A percentile compares a stretch with the other conserved stretches of the same genome.
Evolutionary conservation across 2,329 filamentous ascomycete genomes (phyloP).

Genomic region (Paecilomyces variotii): DNA sequence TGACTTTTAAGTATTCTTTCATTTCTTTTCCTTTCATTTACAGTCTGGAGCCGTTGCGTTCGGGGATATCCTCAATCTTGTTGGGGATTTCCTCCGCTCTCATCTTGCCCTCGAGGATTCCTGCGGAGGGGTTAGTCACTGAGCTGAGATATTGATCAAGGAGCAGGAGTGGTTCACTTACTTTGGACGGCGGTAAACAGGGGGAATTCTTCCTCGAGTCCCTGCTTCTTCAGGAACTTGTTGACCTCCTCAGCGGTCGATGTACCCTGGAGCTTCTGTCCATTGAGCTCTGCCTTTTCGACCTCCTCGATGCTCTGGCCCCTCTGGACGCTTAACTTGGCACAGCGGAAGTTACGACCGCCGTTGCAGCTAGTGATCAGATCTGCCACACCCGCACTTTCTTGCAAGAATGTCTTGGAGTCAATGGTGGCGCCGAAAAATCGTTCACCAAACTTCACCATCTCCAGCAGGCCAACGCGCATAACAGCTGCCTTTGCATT

Average conservation of each 20-base stretch:
- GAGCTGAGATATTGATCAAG: slow-evolving; percentile 1
- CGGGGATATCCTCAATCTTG: slow-evolving; percentile 43
- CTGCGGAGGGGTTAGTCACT: slow-evolving; percentile 26
- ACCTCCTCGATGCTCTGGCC: slow-evolving; percentile 77
- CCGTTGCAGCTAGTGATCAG: slow-evolving; percentile 89
- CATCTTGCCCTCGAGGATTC: slow-evolving; percentile 68
- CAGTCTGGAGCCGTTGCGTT: too few relatives aligned
- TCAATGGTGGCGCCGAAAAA: slow-evolving; percentile 83
- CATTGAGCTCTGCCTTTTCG: slow-evolving; percentile 83
- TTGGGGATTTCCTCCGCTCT: slow-evolving; percentile 73
- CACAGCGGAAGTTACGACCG: slow-evolving; percentile 89
- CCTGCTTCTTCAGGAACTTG: slow-evolving; percentile 71
- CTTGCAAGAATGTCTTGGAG: slow-evolving; percentile 87
- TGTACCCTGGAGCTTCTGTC: slow-evolving; percentile 93
- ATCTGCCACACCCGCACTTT: slow-evolving; percentile 49
- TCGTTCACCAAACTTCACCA: slow-evolving; percentile 89
- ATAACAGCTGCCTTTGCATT: slow-evolving; percentile 99
- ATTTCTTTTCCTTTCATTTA: too few relatives aligned
- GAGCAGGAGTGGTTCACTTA: slow-evolving; percentile 23
- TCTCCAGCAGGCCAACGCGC: slow-evolving; percentile 90
- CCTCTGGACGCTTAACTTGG: slow-evolving; percentile 75
- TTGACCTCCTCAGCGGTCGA: slow-evolving; percentile 88
- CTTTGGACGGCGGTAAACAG: slow-evolving; percentile 81
- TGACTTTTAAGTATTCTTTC: too few relatives aligned
- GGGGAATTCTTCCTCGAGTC: slow-evolving; percentile 75